These are phyloP conservation scores for Atractiella rhizophila DNA, from an alignment of 768 basidiomycete species.

Conservation along the genomic window DNA sequence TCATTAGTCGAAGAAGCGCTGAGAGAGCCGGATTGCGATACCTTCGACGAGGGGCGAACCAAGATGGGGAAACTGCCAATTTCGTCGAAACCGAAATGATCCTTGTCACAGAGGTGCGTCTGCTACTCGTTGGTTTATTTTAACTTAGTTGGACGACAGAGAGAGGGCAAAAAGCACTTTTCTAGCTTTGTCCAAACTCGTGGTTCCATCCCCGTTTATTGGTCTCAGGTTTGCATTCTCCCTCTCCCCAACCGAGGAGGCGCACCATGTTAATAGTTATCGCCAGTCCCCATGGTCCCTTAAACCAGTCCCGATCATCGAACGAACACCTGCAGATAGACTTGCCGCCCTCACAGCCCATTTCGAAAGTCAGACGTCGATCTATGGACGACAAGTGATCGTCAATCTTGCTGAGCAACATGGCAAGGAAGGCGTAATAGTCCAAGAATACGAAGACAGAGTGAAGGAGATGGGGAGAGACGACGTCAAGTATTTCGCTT, in stretches of 20 bases:
- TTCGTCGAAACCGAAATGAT: slow-evolving; percentile 43
- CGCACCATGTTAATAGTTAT: no score
- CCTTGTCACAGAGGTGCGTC: no score
- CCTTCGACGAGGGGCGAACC: slow-evolving; percentile 80
- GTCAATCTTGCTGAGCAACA: slow-evolving; percentile 75
- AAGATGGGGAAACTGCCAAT: slow-evolving; percentile 21
- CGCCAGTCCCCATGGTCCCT: slow-evolving; percentile 13
- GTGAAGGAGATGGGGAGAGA: slow-evolving; percentile 28
- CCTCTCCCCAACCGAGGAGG: no score
- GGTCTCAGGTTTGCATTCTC: slow-evolving; percentile 2
- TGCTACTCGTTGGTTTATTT: slow-evolving; percentile 25
- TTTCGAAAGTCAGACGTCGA: slow-evolving; percentile 8
- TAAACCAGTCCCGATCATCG: slow-evolving; percentile 17
- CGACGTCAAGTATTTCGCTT: slow-evolving; percentile 25
- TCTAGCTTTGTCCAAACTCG: slow-evolving; percentile 54
- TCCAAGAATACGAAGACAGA: slow-evolving; percentile 47
- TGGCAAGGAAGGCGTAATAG: slow-evolving; percentile 63
- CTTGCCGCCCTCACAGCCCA: slow-evolving; percentile 10
- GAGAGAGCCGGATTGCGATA: slow-evolving; percentile 81
- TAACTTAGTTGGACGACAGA: slow-evolving; percentile 7
- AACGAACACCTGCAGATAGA: slow-evolving; percentile 12
- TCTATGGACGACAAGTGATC: slow-evolving; percentile 32
- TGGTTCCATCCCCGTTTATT: slow-evolving; percentile 29
- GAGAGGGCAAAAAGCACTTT: neutral
- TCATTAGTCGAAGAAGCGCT: slow-evolving; percentile 63